Base-by-base conservation (phyloP, 768 basidiomycete genomes). In the Leccinum subtestaceum region DNA sequence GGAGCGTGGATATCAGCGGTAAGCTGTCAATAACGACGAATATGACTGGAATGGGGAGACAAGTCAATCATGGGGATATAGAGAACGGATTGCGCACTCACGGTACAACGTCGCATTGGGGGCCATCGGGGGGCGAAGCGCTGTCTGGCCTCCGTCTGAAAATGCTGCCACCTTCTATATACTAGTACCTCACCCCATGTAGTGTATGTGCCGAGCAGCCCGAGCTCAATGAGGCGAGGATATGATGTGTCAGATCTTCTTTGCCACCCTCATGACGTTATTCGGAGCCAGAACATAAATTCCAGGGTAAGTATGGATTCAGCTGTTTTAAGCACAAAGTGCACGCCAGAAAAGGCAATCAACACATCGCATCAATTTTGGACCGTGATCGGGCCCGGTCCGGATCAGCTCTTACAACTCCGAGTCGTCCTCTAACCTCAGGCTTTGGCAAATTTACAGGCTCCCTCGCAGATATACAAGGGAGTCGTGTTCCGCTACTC, bases 1-100 rank as follows among this genome's bases (percentile, higher is more conserved):
- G 59, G 4, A 67, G 25, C 1, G 65, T 64, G 40, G 64, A 54
- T 4, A 60, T 34, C 1, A 60, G 7, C 13, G 32, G 53, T 11
- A 67, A 50, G 40, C 53, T 40, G 12, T 59, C 47, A 17, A 60
- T 3, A 15, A 54, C 31, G 13, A 27, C 38, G 45, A 59, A 58
- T 5, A 21, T 6, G 9, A 62, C 65, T 67, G 38, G 38, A 40
- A n/a, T n/a, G 9, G 40, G 47, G n/a, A 34, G 9, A 43, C 4
- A 43, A n/a, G 40, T 43, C 5, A n/a, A 23, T 23, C 45, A 27
- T 8, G 8, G 25, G 15, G 38, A 43, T n/a, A n/a, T n/a, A 43
- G 40, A 43, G n/a, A n/a, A 43, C 1, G 40, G 40, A n/a, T n/a
- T 43, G 10, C 40, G n/a, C n/a, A 43, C 40, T 43, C 40, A 43